Evolutionary conservation across 2,329 filamentous ascomycete genomes (phyloP).

Genomic region (Aureobasidium sp.): DNA sequence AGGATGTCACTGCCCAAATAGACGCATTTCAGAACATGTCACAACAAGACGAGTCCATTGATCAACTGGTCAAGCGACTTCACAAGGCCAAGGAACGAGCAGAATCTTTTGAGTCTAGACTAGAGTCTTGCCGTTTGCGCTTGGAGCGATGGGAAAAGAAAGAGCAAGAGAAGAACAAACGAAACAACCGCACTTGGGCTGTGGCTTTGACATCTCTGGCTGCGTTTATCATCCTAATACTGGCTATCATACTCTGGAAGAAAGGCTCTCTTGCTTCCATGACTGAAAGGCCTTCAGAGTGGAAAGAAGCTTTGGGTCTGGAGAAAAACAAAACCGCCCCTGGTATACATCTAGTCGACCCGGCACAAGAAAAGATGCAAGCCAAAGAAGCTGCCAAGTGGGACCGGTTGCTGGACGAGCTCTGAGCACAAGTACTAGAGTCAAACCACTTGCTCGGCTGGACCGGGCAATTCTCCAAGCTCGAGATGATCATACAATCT

Average conservation of each 20-base stretch:
- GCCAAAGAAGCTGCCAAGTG: constrained; percentile 10
- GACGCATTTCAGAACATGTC: constrained; percentile 48
- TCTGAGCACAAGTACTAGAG: neutral
- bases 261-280: constrained; percentile 5
- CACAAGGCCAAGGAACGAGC: constrained; percentile 51
- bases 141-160: constrained; percentile 60
- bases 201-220: neutral
- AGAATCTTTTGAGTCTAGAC: constrained; percentile 49
- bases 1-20: constrained; percentile 54
- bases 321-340: constrained; percentile 1
- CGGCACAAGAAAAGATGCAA: neutral
- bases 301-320: constrained; percentile 5
- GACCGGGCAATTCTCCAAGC: too few relatives aligned
- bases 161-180: constrained; percentile 62
- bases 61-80: constrained; percentile 53
- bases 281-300: constrained; percentile 7
- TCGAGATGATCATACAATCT: too few relatives aligned
- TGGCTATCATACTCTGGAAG: constrained; percentile 3
- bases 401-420: constrained; percentile 14
- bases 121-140: constrained; percentile 53
- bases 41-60: constrained; percentile 55
- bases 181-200: constrained; percentile 16
- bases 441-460: too few relatives aligned
- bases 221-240: neutral
- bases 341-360: constrained; percentile 12